Base-by-base conservation (phyloP, 2,329 filamentous ascomycete species). In the Aspergillus chevalieri region DNA sequence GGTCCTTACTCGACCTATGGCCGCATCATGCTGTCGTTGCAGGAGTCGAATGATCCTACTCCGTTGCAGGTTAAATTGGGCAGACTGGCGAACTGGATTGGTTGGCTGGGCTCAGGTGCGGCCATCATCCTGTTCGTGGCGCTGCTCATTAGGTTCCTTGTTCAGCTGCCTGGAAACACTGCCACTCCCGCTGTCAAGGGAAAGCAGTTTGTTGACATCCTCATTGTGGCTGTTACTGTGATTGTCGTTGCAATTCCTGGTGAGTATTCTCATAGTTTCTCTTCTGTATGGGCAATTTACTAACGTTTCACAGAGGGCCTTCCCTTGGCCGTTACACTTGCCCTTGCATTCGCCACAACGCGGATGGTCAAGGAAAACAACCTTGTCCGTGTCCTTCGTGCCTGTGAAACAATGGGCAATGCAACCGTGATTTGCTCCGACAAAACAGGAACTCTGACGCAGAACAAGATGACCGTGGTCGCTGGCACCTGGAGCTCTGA, bases 121-220 rank as follows among this genome's bases (percentile, higher is more conserved):
- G 88, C 89, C 44, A 89, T 86, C 56, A 74, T 93, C 12, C 76
- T 95, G 43, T 95, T 96, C 71, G 77, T 92, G 43, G 86, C 94
- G 43, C 77, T 95, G 12, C 82, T 95, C 62, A 91, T 95, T 72
- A 81, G 89, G 60, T 96, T 95, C 64, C 75, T 93, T 8, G 88
- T 84, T 44, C 73, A 81, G 10, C 78, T 95, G 3, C 78, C 69
- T 48, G 72, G 68, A 15, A 75, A 80, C 50, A 55, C 63, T 3
- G 71, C 71, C 1, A 78, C 78, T 0, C 77, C 89, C 3, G 83
- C 87, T 2, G 68, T 83, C 47, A 95, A 94, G 72, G 90, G 87
- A 7, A 87, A 92, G 61, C 77, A 81, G 47, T 89, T 89, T 60
- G 76, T 89, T 57, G 79, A 85, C 52, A 88, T 89, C 52, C 82